Base-by-base conservation (phyloP, 164 flowering plant species). In the Hamamelis virginiana region DNA sequence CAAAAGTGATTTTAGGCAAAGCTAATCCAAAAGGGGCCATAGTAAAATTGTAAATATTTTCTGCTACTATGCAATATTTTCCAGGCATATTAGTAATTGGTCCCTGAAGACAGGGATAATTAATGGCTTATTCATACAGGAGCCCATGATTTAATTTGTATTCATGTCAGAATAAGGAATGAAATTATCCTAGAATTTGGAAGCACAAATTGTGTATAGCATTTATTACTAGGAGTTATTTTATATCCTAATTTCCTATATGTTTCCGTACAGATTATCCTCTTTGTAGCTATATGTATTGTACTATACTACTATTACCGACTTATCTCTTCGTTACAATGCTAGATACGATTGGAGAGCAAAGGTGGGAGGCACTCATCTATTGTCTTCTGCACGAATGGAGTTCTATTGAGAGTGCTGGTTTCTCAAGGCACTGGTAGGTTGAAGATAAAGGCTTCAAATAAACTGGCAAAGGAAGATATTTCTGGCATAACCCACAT, bases 301-400 rank as follows among this genome's bases (percentile, higher is more conserved):
- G 12, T 48, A 18, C 9, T 33, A 22, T 60, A 33, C 45, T 60
- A 33, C 45, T 68, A 5, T 57, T 16, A 16, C 27, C 11, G n/a
- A 25, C 44, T 64, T 25, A 58, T 64, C 19, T 72, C 10, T 69
- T 57, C 48, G 12, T 11, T 48, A 16, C 8, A 33, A 41, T 56
- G 33, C 61, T 70, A 96, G 99, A 93, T 96, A 75, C 86, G 98
- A 25, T 59, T 96, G 85, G 98, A 96, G 73, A 81, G 82, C 74
- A 88, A 83, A 80, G 98, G 98, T 67, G 99, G 98, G 41, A 86
- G 71, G 77, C 80, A 89, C 45, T 87, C 98, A 26, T 96, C 98
- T 60, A 79, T 96, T 67, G 82, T 93, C 70, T 89, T 93, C 74
- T 93, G 98, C 85, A 96, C 99, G 6, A 96, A 91, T 82, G 98